A percentile compares a stretch with the other conserved stretches of the same genome.
Conservation (phyloP, 1,139 yeast genomes). For the Trichomonascaceae sp. region DNA sequence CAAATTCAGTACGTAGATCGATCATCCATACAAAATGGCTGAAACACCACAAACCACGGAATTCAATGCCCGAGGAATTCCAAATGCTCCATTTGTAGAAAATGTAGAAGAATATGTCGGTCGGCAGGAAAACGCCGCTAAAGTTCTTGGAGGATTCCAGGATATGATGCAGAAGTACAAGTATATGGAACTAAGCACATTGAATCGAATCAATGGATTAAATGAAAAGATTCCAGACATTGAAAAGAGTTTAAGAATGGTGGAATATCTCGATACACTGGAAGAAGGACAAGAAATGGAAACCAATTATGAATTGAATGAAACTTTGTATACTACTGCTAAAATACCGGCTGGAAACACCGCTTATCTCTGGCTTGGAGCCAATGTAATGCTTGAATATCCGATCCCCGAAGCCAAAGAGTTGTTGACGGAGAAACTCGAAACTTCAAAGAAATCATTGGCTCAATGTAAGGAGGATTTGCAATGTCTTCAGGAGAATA, state of each 20-base stretch:
- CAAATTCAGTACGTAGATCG: neutral
- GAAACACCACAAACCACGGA: slow-evolving; percentile 7
- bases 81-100: slow-evolving; percentile 92
- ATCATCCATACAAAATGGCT: neutral
- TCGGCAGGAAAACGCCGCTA: slow-evolving; percentile 64
- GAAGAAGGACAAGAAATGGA: slow-evolving; percentile 39
- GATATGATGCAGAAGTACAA: slow-evolving; percentile 76
- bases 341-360: slow-evolving; percentile 49
- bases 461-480: slow-evolving; percentile 70
- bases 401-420: slow-evolving; percentile 81
- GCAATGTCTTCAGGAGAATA: slow-evolving; percentile 82
- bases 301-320: slow-evolving; percentile 84
- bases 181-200: slow-evolving; percentile 71
- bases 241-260: slow-evolving; percentile 71
- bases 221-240: slow-evolving; percentile 83
- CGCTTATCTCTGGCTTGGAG: slow-evolving; percentile 93
- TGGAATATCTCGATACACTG: slow-evolving; percentile 43
- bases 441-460: slow-evolving; percentile 56
- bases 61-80: slow-evolving; percentile 84
- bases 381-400: slow-evolving; percentile 95
- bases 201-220: slow-evolving; percentile 60
- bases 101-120: slow-evolving; percentile 70
- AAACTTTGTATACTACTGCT: slow-evolving; percentile 84
- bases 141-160: slow-evolving; percentile 63
- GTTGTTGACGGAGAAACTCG: slow-evolving; percentile 57